phyloP scores from a whole-genome alignment of 2,329 filamentous ascomycete genomes.

The Ophiosphaerella herpotricha region DNA sequence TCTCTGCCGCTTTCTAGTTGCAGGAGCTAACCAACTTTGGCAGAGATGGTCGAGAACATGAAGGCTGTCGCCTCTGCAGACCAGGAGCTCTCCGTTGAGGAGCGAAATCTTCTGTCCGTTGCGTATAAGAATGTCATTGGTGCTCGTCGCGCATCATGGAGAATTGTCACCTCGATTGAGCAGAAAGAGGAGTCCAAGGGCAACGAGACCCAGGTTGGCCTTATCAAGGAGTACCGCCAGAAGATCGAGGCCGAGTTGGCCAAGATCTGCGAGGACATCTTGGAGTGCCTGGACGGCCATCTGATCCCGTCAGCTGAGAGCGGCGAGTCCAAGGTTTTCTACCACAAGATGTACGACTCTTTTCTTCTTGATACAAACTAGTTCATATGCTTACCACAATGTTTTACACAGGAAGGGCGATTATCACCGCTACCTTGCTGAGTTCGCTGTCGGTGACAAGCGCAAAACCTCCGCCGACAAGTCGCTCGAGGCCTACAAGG shows the following conservation, averaged over 20 bases:
- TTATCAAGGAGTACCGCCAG: conserved; percentile 98
- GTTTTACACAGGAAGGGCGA: conserved; percentile 82
- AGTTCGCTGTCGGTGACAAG: conserved; percentile 93
- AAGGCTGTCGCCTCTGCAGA: conserved; percentile 90
- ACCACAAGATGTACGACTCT: conserved; percentile 91
- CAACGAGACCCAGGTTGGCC: conserved; percentile 83
- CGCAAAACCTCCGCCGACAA: conserved; percentile 93
- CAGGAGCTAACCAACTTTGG: conserved; percentile 22
- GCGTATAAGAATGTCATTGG: conserved; percentile 99
- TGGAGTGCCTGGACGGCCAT: conserved; percentile 91
- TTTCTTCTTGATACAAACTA: neutral
- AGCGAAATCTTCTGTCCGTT: conserved; percentile 95
- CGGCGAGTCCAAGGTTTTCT: conserved; percentile 99
- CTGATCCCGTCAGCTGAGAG: conserved; percentile 92
- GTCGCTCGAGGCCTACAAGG: conserved; percentile 97
- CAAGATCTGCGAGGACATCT: conserved; percentile 97
- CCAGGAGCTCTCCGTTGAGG: conserved; percentile 74
- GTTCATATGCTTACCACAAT: conserved; percentile 23
- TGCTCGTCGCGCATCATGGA: conserved; percentile 94
- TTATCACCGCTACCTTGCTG: conserved; percentile 98
- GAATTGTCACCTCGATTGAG: conserved; percentile 97
- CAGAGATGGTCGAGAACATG: conserved; percentile 99
- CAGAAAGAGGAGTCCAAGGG: conserved; percentile 99
- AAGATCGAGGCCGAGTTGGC: conserved; percentile 97
- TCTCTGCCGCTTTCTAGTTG: conserved; percentile 3